These are phyloP conservation scores for Ceratocystis ficicola DNA, from an alignment of 2,329 filamentous ascomycete species.

Conservation along the genomic window DNA sequence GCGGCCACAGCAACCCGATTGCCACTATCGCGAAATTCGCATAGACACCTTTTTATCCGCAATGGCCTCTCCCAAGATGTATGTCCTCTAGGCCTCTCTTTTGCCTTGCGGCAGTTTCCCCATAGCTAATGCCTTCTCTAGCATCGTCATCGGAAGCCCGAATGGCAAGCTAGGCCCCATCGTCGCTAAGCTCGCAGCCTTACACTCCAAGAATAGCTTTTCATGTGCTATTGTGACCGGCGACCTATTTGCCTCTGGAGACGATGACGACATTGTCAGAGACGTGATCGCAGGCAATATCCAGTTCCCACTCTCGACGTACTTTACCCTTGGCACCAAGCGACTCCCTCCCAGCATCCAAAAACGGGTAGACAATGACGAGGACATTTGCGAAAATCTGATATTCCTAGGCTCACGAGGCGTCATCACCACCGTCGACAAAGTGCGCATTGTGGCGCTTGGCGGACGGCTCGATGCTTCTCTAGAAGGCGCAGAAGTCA, in stretches of 20 bases:
- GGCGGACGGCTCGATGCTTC: slow-evolving; percentile 60
- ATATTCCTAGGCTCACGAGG: slow-evolving; percentile 81
- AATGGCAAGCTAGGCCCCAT: slow-evolving; percentile 65
- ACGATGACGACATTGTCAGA: slow-evolving; percentile 48
- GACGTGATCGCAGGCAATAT: slow-evolving; percentile 62
- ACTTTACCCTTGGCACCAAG: slow-evolving; percentile 70
- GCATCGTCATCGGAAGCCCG: slow-evolving; percentile 70
- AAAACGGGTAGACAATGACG: slow-evolving; percentile 60
- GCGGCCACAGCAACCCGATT: neutral
- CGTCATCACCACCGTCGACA: slow-evolving; percentile 78
- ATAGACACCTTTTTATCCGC: neutral
- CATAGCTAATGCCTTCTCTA: slow-evolving; percentile 29
- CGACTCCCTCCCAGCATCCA: slow-evolving; percentile 60
- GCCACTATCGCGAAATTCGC: neutral
- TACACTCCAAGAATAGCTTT: slow-evolving; percentile 83
- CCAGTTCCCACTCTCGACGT: slow-evolving; percentile 66
- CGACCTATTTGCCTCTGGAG: slow-evolving; percentile 59
- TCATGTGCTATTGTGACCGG: slow-evolving; percentile 73
- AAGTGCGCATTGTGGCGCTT: slow-evolving; percentile 73
- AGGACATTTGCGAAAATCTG: slow-evolving; percentile 76
- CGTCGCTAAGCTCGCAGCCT: slow-evolving; percentile 64
- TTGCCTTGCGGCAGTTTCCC: neutral
- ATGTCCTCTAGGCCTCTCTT: neutral
- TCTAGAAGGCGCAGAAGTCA: slow-evolving; percentile 51
- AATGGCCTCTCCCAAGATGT: slow-evolving; percentile 19